Evolutionary conservation across 176 grass and related monocot genomes (phyloP).

Genomic region (Stipa capillata): DNA sequence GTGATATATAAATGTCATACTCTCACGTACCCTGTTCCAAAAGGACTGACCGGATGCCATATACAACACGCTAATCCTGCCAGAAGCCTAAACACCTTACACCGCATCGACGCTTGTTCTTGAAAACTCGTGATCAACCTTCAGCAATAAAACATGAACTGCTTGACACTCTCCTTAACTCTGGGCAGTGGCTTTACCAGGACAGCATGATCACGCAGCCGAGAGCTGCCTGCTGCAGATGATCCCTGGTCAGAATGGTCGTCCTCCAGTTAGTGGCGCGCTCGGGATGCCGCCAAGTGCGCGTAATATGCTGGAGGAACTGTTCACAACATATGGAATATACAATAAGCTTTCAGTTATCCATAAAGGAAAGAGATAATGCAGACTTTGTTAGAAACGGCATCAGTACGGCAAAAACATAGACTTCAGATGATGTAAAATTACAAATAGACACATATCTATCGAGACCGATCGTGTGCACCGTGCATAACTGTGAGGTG

Average conservation of each 20-base stretch:
- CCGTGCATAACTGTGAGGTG: slow-evolving; percentile 47
- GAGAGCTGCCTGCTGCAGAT: not conserved
- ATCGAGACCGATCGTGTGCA: slow-evolving; percentile 76
- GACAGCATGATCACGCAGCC: not conserved
- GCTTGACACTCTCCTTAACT: slow-evolving; percentile 45
- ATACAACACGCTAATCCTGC: too few species aligned
- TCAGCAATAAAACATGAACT: slow-evolving; percentile 72
- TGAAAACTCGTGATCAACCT: not conserved
- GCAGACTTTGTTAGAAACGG: too few species aligned
- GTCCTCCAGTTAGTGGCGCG: slow-evolving; percentile 50
- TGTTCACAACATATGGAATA: not conserved
- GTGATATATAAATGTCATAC: too few species aligned
- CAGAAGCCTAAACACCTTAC: too few species aligned
- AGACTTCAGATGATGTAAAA: too few species aligned
- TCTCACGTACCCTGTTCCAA: too few species aligned
- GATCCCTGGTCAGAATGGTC: slow-evolving; percentile 26
- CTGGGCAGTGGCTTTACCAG: slow-evolving; percentile 24
- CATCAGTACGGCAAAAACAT: too few species aligned
- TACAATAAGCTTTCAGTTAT: not conserved
- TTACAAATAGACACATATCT: slow-evolving; percentile 26
- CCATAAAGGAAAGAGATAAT: too few species aligned
- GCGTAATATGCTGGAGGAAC: slow-evolving; percentile 77
- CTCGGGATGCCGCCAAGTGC: slow-evolving; percentile 55
- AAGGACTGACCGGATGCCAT: too few species aligned
- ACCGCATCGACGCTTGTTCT: too few species aligned